Evolutionary conservation across 352 stramenopile species (phyloP).

Genomic region (Pythium scleroteichum): DNA sequence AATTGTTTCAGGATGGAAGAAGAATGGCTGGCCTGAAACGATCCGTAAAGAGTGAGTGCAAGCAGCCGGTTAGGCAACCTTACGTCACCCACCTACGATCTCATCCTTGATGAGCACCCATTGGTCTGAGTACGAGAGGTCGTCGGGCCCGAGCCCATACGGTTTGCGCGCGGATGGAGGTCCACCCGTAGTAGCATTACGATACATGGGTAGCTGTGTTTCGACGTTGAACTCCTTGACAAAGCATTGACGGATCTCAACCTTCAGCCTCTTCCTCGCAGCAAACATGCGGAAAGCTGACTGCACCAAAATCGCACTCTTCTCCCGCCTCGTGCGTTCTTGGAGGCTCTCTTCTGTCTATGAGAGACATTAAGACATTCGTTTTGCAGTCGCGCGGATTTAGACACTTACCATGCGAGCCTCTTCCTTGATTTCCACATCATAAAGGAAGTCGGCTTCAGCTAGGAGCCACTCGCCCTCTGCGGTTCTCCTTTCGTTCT

Average conservation of each 20-base stretch:
- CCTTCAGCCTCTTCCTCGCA: slow-evolving; percentile 47
- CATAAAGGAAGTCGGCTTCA: slow-evolving; percentile 53
- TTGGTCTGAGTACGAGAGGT: slow-evolving; percentile 56
- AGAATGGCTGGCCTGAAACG: slow-evolving; percentile 51
- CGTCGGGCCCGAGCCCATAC: slow-evolving; percentile 39
- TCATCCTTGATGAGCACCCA: slow-evolving; percentile 62
- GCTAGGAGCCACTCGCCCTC: slow-evolving; percentile 55
- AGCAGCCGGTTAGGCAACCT: no score
- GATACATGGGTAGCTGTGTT: slow-evolving; percentile 44
- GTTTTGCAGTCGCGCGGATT: not conserved
- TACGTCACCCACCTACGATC: slow-evolving; percentile 36
- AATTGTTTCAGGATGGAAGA: slow-evolving; percentile 61
- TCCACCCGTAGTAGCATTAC: slow-evolving; percentile 48
- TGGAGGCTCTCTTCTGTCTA: slow-evolving; percentile 49
- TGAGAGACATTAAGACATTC: not conserved
- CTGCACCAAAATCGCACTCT: slow-evolving; percentile 50
- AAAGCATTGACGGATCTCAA: slow-evolving; percentile 48
- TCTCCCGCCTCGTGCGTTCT: slow-evolving; percentile 36
- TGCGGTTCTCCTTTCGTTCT: slow-evolving; percentile 38
- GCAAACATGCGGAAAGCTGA: slow-evolving; percentile 59
- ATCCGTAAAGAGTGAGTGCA: no score
- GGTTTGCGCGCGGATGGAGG: slow-evolving; percentile 44
- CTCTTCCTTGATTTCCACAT: slow-evolving; percentile 48
- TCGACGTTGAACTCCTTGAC: slow-evolving; percentile 59
- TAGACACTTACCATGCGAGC: slow-evolving; percentile 36